A percentile compares a stretch with the other conserved stretches of the same genome.
phyloP scores from a whole-genome alignment of 1,139 yeast genomes.

The Taiozyma sp. region DNA sequence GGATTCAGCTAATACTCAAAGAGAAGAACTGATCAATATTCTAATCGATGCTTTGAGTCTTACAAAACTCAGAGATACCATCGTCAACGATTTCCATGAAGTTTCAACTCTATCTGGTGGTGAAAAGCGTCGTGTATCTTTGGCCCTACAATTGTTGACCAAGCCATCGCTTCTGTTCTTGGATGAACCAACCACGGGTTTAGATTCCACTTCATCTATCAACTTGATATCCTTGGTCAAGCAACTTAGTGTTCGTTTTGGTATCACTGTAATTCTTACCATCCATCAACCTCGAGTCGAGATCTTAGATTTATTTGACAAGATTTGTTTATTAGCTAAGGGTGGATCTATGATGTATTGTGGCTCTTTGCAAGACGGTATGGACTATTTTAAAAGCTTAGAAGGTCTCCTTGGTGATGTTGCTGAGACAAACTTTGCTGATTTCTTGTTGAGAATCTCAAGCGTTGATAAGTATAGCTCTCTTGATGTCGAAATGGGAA shows the following conservation, averaged over 20 bases:
- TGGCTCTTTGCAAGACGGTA: slow-evolving; percentile 45
- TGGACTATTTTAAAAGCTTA: slow-evolving; percentile 41
- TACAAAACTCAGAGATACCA: slow-evolving; percentile 52
- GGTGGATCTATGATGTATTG: slow-evolving; percentile 62
- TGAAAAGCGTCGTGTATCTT: slow-evolving; percentile 78
- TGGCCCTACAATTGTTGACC: slow-evolving; percentile 86
- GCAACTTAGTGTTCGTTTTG: slow-evolving; percentile 49
- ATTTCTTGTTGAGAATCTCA: slow-evolving; percentile 62
- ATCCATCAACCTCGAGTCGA: slow-evolving; percentile 87
- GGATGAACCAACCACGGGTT: slow-evolving; percentile 93
- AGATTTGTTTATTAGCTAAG: slow-evolving; percentile 58
- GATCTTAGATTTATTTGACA: slow-evolving; percentile 61
- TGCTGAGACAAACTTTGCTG: slow-evolving; percentile 50
- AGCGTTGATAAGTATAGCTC: slow-evolving; percentile 55
- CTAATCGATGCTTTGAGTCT: slow-evolving; percentile 59
- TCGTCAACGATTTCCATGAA: slow-evolving; percentile 61
- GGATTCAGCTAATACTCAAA: slow-evolving; percentile 42
- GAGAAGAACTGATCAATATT: slow-evolving; percentile 50
- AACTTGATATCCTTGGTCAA: slow-evolving; percentile 60
- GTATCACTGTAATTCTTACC: slow-evolving; percentile 69
- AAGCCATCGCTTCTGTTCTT: slow-evolving; percentile 78
- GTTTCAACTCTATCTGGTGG: slow-evolving; percentile 71
- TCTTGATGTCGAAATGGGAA: slow-evolving; percentile 36
- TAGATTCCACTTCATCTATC: slow-evolving; percentile 77
- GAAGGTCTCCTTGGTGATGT: slow-evolving; percentile 33